phyloP scores from a whole-genome alignment of 2,329 filamentous ascomycete species.

The Fusarium tjaetaba region DNA sequence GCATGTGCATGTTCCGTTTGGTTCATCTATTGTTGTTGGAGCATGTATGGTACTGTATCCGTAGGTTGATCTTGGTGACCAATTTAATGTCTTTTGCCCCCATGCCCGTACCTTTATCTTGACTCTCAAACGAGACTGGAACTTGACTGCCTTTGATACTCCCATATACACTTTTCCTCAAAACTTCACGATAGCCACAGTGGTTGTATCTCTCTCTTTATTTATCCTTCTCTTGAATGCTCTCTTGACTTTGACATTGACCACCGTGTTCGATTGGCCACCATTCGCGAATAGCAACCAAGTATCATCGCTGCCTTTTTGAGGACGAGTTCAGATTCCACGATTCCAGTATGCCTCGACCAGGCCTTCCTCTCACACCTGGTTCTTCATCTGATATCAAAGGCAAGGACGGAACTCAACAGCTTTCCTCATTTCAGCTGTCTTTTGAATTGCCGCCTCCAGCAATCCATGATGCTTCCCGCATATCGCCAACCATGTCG shows the following conservation, averaged over 20 bases:
- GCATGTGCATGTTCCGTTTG: slow-evolving; percentile 17
- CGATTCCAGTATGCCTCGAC: slow-evolving; percentile 46
- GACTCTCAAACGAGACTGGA: slow-evolving; percentile 14
- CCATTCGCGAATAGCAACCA: background rate
- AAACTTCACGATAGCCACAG: background rate
- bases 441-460: slow-evolving; percentile 82
- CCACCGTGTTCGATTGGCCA: background rate
- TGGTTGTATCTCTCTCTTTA: background rate
- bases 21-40: slow-evolving; percentile 10
- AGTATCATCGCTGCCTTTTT: background rate
- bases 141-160: slow-evolving; percentile 15
- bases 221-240: background rate
- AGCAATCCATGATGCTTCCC: slow-evolving; percentile 66
- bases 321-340: background rate
- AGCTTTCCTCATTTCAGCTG: slow-evolving; percentile 70
- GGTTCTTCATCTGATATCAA: slow-evolving; percentile 83
- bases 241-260: background rate
- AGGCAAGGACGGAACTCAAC: slow-evolving; percentile 72
- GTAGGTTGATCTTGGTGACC: slow-evolving; percentile 7
- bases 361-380: slow-evolving; percentile 73
- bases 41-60: background rate
- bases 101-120: slow-evolving; percentile 12
- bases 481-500: slow-evolving; percentile 53
- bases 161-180: background rate
- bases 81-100: slow-evolving; percentile 29